Evolutionary conservation across 257 asterid species (phyloP).

Genomic region (Jaltomata sinuosa): DNA sequence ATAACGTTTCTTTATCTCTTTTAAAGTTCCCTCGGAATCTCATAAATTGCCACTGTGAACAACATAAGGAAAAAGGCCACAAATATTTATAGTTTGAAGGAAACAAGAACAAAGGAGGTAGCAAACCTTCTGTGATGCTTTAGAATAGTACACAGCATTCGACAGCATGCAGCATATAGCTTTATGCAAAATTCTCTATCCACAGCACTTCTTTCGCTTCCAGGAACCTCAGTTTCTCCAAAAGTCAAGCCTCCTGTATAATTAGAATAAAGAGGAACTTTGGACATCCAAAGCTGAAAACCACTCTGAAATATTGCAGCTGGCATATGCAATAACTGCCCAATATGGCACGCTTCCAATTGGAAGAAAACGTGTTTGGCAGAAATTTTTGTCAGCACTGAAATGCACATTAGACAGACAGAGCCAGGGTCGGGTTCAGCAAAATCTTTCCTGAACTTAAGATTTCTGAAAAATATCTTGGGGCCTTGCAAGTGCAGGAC

Average conservation of each 20-base stretch:
- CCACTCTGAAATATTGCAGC: slow-evolving; percentile 61
- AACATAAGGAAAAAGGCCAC: background rate
- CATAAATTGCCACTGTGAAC: background rate
- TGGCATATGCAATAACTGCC: slow-evolving; percentile 63
- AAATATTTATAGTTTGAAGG: background rate
- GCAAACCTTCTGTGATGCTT: slow-evolving; percentile 70
- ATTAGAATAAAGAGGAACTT: slow-evolving; percentile 12
- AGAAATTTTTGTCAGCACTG: slow-evolving; percentile 55
- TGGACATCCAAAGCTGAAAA: slow-evolving; percentile 41
- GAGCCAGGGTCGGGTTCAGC: slow-evolving; percentile 72
- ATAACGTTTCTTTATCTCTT: background rate
- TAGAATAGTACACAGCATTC: slow-evolving; percentile 56
- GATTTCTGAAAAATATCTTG: slow-evolving; percentile 30
- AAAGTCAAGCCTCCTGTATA: background rate
- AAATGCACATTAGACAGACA: slow-evolving; percentile 59
- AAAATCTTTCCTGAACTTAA: slow-evolving; percentile 18
- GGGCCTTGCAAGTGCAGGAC: slow-evolving; percentile 78
- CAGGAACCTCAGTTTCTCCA: slow-evolving; percentile 6
- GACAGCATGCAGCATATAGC: slow-evolving; percentile 77
- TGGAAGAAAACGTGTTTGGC: slow-evolving; percentile 54
- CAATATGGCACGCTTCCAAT: slow-evolving; percentile 48
- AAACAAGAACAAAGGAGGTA: slow-evolving; percentile 2
- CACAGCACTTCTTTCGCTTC: slow-evolving; percentile 16
- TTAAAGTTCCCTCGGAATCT: background rate
- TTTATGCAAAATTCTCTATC: slow-evolving; percentile 42